Percentiles rank a stretch among this genome's conserved stretches.
Evolutionary conservation across 2,329 filamentous ascomycete species (phyloP).

Genomic region (Immersiporthe knoxdaviesiana): DNA sequence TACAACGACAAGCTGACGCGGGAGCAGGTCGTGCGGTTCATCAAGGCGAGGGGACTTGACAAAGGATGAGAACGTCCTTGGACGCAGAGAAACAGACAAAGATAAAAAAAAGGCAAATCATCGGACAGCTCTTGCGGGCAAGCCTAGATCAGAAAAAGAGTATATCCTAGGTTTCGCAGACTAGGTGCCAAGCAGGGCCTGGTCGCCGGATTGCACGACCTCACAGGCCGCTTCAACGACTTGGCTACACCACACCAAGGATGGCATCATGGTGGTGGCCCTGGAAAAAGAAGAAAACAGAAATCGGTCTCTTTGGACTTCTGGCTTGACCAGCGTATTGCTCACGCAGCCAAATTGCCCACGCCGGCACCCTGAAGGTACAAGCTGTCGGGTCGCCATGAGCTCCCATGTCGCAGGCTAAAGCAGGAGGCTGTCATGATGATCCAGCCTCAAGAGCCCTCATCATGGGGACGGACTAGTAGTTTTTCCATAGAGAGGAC

Average conservation of each 20-base stretch:
- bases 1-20: slow-evolving; percentile 63
- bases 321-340: neutral
- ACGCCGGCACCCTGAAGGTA: neutral
- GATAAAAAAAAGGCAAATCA: neutral
- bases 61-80: slow-evolving; percentile 38
- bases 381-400: neutral
- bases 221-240: neutral
- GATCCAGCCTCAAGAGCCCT: neutral
- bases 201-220: neutral
- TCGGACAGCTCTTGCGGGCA: neutral
- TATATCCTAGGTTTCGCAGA: neutral
- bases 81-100: neutral
- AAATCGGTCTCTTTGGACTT: neutral
- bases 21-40: slow-evolving; percentile 62
- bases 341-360: neutral
- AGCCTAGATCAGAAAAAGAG: neutral
- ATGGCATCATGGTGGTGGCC: neutral
- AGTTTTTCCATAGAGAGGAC: neutral
- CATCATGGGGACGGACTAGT: neutral
- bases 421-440: neutral
- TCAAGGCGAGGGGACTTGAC: slow-evolving; percentile 61
- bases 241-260: neutral
- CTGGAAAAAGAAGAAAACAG: neutral
- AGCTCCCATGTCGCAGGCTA: too few relatives aligned
- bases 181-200: neutral